Conservation (phyloP, 2,329 filamentous ascomycete genomes). For the Huntiella abstrusa region DNA sequence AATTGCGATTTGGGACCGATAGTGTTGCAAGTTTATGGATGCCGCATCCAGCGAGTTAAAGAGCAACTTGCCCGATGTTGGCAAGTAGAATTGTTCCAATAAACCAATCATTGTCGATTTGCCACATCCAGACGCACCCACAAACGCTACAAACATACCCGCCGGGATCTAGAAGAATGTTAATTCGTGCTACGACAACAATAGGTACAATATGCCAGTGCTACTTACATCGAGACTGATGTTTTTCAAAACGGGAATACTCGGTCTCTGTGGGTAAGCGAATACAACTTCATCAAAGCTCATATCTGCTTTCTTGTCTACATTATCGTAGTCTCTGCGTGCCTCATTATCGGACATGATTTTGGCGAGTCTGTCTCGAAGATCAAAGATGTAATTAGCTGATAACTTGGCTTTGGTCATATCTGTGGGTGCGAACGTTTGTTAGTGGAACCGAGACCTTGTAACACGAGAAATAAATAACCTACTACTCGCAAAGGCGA, state of each 20-base stretch:
- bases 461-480: neutral
- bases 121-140: conserved; percentile 38
- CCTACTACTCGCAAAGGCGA: conserved; percentile 27
- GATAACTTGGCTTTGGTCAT: conserved; percentile 30
- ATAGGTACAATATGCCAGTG: neutral
- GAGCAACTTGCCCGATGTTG: conserved; percentile 16
- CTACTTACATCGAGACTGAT: conserved; percentile 19
- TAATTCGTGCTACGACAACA: neutral
- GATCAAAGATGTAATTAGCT: conserved; percentile 29
- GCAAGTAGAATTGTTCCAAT: conserved; percentile 27
- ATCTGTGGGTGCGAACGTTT: conserved; percentile 11
- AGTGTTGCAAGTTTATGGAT: conserved; percentile 16
- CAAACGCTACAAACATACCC: conserved; percentile 33
- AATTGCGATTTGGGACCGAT: conserved; percentile 20
- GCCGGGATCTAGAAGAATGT: conserved; percentile 18
- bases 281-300: conserved; percentile 36
- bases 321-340: conserved; percentile 7
- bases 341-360: conserved; percentile 16
- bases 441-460: neutral
- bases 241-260: conserved; percentile 20
- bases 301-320: conserved; percentile 19
- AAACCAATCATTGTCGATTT: conserved; percentile 41
- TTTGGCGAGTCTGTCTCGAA: conserved; percentile 18
- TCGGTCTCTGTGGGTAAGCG: conserved; percentile 30
- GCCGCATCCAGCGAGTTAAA: conserved; percentile 18